A percentile compares a stretch with the other conserved stretches of the same genome.
phyloP scores from a whole-genome alignment of 2,329 filamentous ascomycete genomes.

The Aspergillus quadrilineatus region DNA sequence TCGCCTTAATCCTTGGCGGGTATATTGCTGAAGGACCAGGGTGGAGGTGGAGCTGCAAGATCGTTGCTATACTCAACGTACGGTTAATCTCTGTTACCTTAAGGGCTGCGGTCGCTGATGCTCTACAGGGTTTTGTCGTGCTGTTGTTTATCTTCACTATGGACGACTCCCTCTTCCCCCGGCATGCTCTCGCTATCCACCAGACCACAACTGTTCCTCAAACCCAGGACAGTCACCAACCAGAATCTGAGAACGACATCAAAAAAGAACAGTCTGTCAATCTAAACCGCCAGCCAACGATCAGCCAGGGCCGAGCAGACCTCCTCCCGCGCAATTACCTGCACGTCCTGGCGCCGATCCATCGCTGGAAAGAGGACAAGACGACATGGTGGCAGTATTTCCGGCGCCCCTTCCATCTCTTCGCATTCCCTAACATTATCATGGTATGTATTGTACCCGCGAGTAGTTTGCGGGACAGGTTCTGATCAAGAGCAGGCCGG shows the following conservation, averaged over 20 bases:
- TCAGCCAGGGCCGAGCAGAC: slow-evolving; percentile 15
- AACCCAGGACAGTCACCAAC: not conserved
- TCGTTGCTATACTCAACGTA: slow-evolving; percentile 32
- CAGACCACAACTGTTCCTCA: not conserved
- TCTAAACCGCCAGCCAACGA: slow-evolving; percentile 12
- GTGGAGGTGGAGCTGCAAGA: slow-evolving; percentile 38
- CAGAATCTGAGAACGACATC: not conserved
- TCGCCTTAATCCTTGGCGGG: slow-evolving; percentile 40
- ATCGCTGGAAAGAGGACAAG: slow-evolving; percentile 31
- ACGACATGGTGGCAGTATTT: slow-evolving; percentile 44
- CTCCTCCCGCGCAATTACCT: slow-evolving; percentile 24
- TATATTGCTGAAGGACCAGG: slow-evolving; percentile 36
- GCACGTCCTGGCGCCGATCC: slow-evolving; percentile 27
- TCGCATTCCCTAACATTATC: slow-evolving; percentile 42
- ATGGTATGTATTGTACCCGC: slow-evolving; percentile 28
- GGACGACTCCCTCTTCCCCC: slow-evolving; percentile 39
- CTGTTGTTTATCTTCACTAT: slow-evolving; percentile 34
- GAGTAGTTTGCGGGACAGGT: no score
- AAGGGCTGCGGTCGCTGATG: not conserved
- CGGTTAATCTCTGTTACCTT: not conserved
- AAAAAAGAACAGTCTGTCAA: not conserved
- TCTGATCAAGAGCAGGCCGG: not conserved
- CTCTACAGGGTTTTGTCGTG: slow-evolving; percentile 22
- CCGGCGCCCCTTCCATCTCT: slow-evolving; percentile 41
- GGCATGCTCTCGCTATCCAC: slow-evolving; percentile 27